Evolutionary conservation across 2,329 filamentous ascomycete species (phyloP).

Genomic region (Rhinocladiella similis): DNA sequence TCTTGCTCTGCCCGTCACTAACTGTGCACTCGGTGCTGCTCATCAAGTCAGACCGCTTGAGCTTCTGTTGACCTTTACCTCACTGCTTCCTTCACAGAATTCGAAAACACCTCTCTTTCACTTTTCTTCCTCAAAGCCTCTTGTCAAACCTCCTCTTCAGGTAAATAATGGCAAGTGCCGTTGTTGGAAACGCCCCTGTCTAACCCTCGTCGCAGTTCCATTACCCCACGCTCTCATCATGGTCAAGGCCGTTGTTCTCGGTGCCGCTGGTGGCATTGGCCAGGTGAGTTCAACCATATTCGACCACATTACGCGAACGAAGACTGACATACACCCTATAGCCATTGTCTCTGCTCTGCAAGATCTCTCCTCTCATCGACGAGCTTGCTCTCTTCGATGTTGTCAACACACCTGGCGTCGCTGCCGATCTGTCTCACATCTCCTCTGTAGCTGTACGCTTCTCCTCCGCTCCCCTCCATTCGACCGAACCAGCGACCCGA

Average conservation of each 20-base stretch:
- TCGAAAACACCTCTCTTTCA: background rate
- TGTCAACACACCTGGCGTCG: conserved; percentile 95
- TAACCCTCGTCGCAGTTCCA: conserved; percentile 8
- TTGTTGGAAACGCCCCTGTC: background rate
- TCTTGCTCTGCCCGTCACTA: background rate
- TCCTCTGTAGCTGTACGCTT: conserved; percentile 77
- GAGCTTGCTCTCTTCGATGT: conserved; percentile 99
- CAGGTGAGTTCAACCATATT: conserved; percentile 60
- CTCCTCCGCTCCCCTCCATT: conserved; percentile 34
- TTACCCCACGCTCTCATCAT: conserved; percentile 37
- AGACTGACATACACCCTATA: conserved; percentile 41
- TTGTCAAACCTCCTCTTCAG: background rate
- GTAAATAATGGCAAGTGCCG: too few relatives aligned
- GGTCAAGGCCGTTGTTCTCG: conserved; percentile 71
- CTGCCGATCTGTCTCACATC: conserved; percentile 95
- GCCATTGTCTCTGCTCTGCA: conserved; percentile 95
- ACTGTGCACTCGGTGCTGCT: background rate
- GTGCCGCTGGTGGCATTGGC: conserved; percentile 97
- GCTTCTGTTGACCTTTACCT: conserved; percentile 4
- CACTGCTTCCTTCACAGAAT: conserved; percentile 2
- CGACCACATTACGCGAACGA: background rate
- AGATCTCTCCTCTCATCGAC: conserved; percentile 82
- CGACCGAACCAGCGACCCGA: conserved; percentile 1
- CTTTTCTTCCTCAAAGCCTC: background rate
- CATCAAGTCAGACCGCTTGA: conserved; percentile 16